A percentile compares a stretch with the other conserved stretches of the same genome.
Evolutionary conservation across 768 basidiomycete genomes (phyloP).

Genomic region (Lactarius hatsudake): DNA sequence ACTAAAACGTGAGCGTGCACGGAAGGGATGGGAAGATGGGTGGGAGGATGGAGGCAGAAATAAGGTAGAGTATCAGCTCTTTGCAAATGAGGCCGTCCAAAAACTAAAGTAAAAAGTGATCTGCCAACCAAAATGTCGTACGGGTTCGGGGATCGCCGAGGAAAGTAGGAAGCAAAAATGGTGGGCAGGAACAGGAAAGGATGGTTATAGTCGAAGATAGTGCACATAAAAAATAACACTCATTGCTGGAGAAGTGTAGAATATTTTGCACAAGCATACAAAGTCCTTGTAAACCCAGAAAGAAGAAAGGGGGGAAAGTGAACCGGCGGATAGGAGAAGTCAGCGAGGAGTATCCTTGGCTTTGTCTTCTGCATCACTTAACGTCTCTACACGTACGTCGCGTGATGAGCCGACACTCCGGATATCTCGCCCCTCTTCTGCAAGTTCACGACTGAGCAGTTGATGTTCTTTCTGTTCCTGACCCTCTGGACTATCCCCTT

Average conservation of each 20-base stretch:
- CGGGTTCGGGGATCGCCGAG: constrained; percentile 10
- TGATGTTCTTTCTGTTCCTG: constrained; percentile 38
- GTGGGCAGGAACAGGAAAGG: constrained; percentile 7
- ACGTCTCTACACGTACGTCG: constrained; percentile 74
- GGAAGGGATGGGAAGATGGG: neutral
- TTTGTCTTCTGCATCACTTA: constrained; percentile 47
- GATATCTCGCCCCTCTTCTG: constrained; percentile 88
- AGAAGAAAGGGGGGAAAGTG: neutral
- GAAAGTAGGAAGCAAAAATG: neutral
- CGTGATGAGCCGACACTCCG: constrained; percentile 78
- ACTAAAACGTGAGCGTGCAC: constrained; percentile 7
- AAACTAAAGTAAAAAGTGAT: constrained; percentile 19
- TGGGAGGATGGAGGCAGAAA: constrained; percentile 5
- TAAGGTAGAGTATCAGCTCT: constrained; percentile 21
- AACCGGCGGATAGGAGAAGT: neutral
- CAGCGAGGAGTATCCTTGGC: constrained; percentile 29
- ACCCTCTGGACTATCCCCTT: constrained; percentile 61
- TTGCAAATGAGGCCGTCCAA: constrained; percentile 15
- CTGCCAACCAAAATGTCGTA: constrained; percentile 10
- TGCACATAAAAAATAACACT: constrained; percentile 25
- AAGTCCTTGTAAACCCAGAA: constrained; percentile 24
- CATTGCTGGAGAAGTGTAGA: constrained; percentile 24
- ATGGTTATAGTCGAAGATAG: constrained; percentile 22
- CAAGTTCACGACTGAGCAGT: constrained; percentile 69
- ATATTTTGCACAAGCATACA: constrained; percentile 27